Base-by-base conservation (phyloP, 352 stramenopile species). In the Thraustotheca clavata region DNA sequence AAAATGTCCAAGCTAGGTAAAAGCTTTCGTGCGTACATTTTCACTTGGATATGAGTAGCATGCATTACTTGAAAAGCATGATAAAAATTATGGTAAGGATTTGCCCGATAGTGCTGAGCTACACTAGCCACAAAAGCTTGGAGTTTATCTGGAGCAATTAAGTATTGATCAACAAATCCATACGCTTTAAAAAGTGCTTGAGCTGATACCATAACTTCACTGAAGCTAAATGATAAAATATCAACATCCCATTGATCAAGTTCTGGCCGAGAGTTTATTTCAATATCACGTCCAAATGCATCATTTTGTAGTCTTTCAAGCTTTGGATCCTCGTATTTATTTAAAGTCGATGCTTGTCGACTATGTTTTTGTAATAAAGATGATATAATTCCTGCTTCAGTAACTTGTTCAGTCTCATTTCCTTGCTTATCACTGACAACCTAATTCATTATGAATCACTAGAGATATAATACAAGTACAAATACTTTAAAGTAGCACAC, bases 51-150 rank as follows among this genome's bases (percentile, higher is more conserved):
- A 49, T 80, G 83, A 1, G 74, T 74, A 4, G 70, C 69, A 33
- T 90, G 80, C n/a, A 70, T 75, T 27, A 89, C 79, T 49, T 87
- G 77, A 50, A 88, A 85, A 8, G 68, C 83, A 48, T 91, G 83
- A 65, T 89, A 74, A 14, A 87, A 80, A 38, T 89, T 91, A 70
- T 91, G 83, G 59, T 83, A 91, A 14, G 83, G 70, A 59, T 87
- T 88, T 32, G 76, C 41, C 14, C 76, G 76, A 39, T 90, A 91
- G 52, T 84, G 75, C 4, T 69, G 78, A 6, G 73, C 70, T 5
- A 90, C 77, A 14, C 80, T 72, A 4, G 71, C 76, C 5, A 89
- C 67, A 35, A 91, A 89, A 0, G 70, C 77, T 20, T 71, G 62
- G 26, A 90, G 75, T 12, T 77, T 86, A 26, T 87, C 75, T 36